Evolutionary conservation across 116 monocot genomes (phyloP).

Genomic region (Posidonia oceanica): DNA sequence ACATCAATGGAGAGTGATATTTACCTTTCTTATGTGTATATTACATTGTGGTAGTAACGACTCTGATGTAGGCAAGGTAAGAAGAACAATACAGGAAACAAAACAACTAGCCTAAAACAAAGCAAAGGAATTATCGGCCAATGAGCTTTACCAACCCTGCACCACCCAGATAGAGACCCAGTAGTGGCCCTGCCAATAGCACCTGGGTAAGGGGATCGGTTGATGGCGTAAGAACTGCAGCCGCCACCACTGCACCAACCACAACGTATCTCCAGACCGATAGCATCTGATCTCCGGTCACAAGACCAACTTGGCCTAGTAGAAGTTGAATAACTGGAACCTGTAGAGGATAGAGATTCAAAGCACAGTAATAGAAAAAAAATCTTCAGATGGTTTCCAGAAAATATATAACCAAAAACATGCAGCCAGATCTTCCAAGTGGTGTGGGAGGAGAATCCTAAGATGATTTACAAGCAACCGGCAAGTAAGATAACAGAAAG

Average conservation of each 20-base stretch:
- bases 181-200: slow-evolving; percentile 65
- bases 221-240: slow-evolving; percentile 83
- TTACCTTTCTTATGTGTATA: too few relatives aligned
- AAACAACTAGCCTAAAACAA: too few relatives aligned
- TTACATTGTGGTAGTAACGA: too few relatives aligned
- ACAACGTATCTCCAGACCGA: slow-evolving; percentile 97
- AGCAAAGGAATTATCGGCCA: slow-evolving; percentile 28
- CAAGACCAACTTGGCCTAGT: slow-evolving; percentile 73
- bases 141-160: slow-evolving; percentile 75
- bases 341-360: slow-evolving; percentile 18
- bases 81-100: too few relatives aligned
- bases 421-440: too few relatives aligned
- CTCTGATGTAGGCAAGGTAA: too few relatives aligned
- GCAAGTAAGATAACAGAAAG: too few relatives aligned
- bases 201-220: slow-evolving; percentile 88
- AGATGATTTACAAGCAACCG: too few relatives aligned
- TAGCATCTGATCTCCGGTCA: slow-evolving; percentile 80
- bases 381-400: background rate
- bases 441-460: too few relatives aligned
- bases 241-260: slow-evolving; percentile 80
- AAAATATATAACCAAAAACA: background rate
- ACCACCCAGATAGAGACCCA: slow-evolving; percentile 85
- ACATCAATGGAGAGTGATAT: too few relatives aligned
- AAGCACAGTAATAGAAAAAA: too few relatives aligned
- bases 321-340: slow-evolving; percentile 87